Evolutionary conservation across 73 alveolate genomes (phyloP).

Genomic region (Uronychia binucleata): DNA sequence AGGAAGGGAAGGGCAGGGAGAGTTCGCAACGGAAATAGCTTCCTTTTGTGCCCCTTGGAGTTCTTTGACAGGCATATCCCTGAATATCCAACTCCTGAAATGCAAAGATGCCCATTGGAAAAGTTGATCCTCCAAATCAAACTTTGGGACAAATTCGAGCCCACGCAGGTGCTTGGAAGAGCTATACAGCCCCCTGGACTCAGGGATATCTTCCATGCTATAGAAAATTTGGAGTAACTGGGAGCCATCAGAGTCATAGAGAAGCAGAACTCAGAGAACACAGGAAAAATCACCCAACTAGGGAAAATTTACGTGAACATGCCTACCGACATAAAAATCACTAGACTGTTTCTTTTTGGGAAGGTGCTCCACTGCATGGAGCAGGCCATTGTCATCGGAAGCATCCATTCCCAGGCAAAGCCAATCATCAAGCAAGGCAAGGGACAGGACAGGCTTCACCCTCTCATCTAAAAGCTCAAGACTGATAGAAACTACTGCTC

Average conservation of each 20-base stretch:
- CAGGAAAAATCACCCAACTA: slow-evolving; percentile 76
- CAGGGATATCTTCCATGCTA: slow-evolving; percentile 76
- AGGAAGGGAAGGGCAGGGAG: slow-evolving; percentile 97
- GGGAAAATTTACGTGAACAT: slow-evolving; percentile 91
- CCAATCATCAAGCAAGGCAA: slow-evolving; percentile 21
- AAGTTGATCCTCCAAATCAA: slow-evolving; percentile 93
- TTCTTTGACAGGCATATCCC: slow-evolving; percentile 73
- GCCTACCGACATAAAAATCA: slow-evolving; percentile 87
- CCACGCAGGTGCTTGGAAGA: slow-evolving; percentile 83
- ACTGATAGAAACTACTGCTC: slow-evolving; percentile 40
- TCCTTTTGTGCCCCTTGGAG: slow-evolving; percentile 82
- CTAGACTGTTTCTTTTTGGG: slow-evolving; percentile 84
- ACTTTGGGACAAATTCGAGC: slow-evolving; percentile 77
- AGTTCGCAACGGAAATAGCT: slow-evolving; percentile 86
- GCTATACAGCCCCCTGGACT: slow-evolving; percentile 89
- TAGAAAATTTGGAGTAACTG: slow-evolving; percentile 75
- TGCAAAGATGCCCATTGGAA: slow-evolving; percentile 96
- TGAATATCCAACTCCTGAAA: slow-evolving; percentile 93
- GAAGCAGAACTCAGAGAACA: slow-evolving; percentile 39
- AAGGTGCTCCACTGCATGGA: slow-evolving; percentile 81
- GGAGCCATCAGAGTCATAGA: slow-evolving; percentile 82
- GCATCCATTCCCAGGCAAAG: slow-evolving; percentile 74
- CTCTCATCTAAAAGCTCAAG: slow-evolving; percentile 20
- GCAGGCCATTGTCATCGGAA: slow-evolving; percentile 81
- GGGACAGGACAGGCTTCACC: slow-evolving; percentile 5